Base-by-base conservation (phyloP, 176 grass and related monocot genomes). In the Elaeis guineensis region DNA sequence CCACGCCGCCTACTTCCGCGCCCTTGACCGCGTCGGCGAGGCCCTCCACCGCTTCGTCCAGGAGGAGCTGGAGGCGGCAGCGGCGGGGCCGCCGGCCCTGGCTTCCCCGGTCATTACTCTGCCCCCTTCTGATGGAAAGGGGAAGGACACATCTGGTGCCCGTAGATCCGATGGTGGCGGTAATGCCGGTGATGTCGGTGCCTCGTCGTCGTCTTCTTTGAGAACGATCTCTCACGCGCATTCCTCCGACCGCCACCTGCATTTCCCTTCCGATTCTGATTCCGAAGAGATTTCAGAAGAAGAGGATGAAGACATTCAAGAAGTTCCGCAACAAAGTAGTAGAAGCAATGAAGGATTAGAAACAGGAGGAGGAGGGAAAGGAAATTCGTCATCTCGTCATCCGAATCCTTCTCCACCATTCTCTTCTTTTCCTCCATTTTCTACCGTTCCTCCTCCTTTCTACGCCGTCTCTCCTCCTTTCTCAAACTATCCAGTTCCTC, bases 1-100 rank as follows among this genome's bases (percentile, higher is more conserved):
- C 25, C 90, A 95, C 66, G 64, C 76, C 14, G 82, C 79, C 57
- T 95, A 95, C 72, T 95, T 95, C 90, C 66, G 71, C 48, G 69
- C 85, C 30, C 90, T 95, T 35, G 78, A 78, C 50, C 79, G 79
- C 50, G 85, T 95, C 2, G 90, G 82, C 32, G 90, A 83, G 67
- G 90, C 85, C 65, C 82, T 95, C 22, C 69, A 78, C 7, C 73
- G 80, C 16, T 95, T 95, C 74, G 82, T 82, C 14, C 68, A 80
- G 18, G 76, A 86, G 68, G 82, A 86, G 58, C 63, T 83, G 63
- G 61, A 76, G 69, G 62, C 76, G 49, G 60, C 72, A 2, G 58
- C 69, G 49, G 23, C 69, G 49, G 53, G 12, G 57, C 2, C 35
- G 35, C 35, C 35, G 35, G 9, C 79, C 6, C 51, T 79, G 3